Conservation (phyloP, 768 basidiomycete genomes). For the Naematelia encephala region DNA sequence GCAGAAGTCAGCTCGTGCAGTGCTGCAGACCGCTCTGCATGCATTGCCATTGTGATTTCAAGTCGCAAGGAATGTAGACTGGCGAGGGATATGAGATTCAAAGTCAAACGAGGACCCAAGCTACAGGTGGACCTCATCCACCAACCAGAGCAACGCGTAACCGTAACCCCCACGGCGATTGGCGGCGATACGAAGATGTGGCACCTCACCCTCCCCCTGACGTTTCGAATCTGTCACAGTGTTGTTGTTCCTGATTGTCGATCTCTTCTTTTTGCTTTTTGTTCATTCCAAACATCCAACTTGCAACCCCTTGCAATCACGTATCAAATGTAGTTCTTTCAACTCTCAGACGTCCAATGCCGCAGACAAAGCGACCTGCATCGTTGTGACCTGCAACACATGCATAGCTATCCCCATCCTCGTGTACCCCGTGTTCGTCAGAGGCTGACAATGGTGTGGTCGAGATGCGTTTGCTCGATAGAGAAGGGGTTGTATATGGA, state of each 20-base stretch:
- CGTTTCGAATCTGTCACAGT: slow-evolving; percentile 7
- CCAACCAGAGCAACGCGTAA: slow-evolving; percentile 11
- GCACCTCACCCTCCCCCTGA: slow-evolving; percentile 3
- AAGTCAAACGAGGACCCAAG: neutral
- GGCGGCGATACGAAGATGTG: neutral
- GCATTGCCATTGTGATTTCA: slow-evolving; percentile 33
- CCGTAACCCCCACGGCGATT: neutral
- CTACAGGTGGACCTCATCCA: no score
- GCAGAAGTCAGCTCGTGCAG: slow-evolving; percentile 28
- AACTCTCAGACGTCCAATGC: neutral
- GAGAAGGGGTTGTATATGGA: no score
- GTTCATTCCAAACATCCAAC: neutral
- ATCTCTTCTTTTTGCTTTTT: neutral
- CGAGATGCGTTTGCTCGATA: no score
- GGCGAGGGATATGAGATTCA: no score
- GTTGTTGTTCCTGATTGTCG: neutral
- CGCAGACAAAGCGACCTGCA: neutral
- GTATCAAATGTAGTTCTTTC: neutral
- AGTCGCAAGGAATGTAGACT: no score
- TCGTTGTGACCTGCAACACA: neutral
- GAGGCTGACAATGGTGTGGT: neutral
- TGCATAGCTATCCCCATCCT: neutral
- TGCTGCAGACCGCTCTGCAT: slow-evolving; percentile 22
- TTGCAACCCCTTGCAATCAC: no score
- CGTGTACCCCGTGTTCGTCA: neutral